Conservation (phyloP, 2,329 filamentous ascomycete genomes). For the Colletotrichum godetiae region DNA sequence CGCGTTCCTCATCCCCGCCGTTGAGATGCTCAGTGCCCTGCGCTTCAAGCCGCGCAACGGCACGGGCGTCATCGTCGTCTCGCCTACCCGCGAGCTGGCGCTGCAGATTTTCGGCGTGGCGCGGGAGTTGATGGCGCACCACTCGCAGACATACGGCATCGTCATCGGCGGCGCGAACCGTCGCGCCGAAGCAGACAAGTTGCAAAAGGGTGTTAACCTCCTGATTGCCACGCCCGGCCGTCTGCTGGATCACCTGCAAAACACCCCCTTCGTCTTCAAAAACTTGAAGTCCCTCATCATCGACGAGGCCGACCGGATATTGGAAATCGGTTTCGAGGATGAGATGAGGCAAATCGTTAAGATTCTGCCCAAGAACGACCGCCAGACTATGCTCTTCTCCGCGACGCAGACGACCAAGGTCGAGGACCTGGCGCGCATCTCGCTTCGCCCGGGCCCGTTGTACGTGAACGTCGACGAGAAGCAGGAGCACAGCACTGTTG, state of each 20-base stretch:
- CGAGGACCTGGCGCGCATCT: conserved; percentile 95
- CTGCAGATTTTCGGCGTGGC: conserved; percentile 97
- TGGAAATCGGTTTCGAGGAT: conserved; percentile 98
- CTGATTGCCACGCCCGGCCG: conserved; percentile 94
- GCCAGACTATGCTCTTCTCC: conserved; percentile 98
- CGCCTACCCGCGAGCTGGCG: conserved; percentile 92
- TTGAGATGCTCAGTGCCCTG: conserved; percentile 91
- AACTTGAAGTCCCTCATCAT: conserved; percentile 93
- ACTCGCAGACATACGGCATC: conserved; percentile 95
- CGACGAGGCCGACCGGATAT: conserved; percentile 95
- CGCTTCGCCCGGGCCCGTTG: conserved; percentile 86
- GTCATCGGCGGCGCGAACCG: conserved; percentile 95
- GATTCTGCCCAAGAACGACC: conserved; percentile 86
- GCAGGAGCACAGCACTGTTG: conserved; percentile 91
- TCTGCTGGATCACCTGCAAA: conserved; percentile 92
- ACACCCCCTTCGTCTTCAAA: conserved; percentile 92
- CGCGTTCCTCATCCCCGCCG: conserved; percentile 91
- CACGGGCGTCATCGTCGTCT: conserved; percentile 91
- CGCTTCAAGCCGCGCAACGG: conserved; percentile 96
- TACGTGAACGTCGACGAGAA: conserved; percentile 97
- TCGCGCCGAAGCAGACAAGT: conserved; percentile 91
- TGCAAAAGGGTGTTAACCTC: conserved; percentile 93
- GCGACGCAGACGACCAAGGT: conserved; percentile 99
- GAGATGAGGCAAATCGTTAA: conserved; percentile 98
- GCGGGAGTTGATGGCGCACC: conserved; percentile 89